Evolutionary conservation across 441 rosid species (phyloP).

Genomic region (Brassica balearica): DNA sequence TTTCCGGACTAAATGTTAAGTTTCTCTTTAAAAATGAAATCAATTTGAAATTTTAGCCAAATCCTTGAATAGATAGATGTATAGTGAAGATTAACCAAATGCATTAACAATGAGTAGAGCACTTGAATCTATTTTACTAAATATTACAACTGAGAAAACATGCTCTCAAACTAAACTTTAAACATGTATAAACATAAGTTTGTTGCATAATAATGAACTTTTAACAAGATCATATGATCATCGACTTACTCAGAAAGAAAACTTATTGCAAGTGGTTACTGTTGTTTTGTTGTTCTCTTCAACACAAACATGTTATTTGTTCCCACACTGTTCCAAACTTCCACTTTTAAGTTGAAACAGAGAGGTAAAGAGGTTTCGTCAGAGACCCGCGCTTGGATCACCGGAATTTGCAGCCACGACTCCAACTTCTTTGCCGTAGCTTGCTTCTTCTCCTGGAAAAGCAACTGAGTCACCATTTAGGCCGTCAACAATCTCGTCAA

Average conservation of each 20-base stretch:
- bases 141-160: too few species aligned
- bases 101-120: neutral
- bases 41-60: too few species aligned
- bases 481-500: constrained; percentile 75
- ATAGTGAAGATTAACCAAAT: neutral
- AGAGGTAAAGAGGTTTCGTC: constrained; percentile 9
- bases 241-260: neutral
- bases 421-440: constrained; percentile 51
- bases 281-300: constrained; percentile 4
- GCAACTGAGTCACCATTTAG: constrained; percentile 65
- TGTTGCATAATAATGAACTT: neutral
- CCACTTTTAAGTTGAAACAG: constrained; percentile 16
- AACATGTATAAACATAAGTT: neutral
- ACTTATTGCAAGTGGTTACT: constrained; percentile 4
- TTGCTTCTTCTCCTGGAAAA: constrained; percentile 45
- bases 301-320: constrained; percentile 14
- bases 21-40: too few species aligned
- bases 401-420: constrained; percentile 80
- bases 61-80: too few species aligned
- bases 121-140: neutral
- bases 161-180: neutral
- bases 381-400: constrained; percentile 78
- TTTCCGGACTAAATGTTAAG: too few species aligned
- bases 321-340: constrained; percentile 7
- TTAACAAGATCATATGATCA: neutral